Percentiles rank a stretch among this genome's conserved stretches.
These are phyloP conservation scores for Fusarium vanettenii DNA, from an alignment of 2,329 filamentous ascomycete species.

Conservation along the genomic window DNA sequence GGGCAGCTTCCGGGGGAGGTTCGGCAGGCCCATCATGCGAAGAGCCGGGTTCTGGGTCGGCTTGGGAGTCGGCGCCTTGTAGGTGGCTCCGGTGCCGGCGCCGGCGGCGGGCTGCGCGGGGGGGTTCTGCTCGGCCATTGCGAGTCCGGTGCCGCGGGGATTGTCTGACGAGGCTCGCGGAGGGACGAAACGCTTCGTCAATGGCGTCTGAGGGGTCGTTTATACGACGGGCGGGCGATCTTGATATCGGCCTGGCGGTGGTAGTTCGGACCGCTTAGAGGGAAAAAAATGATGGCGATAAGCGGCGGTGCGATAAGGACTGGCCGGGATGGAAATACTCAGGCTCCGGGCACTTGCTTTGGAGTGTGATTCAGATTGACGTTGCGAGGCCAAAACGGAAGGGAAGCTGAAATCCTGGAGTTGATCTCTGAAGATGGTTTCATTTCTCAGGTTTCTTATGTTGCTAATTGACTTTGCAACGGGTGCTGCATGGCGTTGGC, in stretches of 20 bases:
- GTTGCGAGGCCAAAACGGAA: neutral
- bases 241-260: constrained; percentile 19
- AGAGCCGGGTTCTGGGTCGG: constrained; percentile 75
- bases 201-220: constrained; percentile 7
- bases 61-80: constrained; percentile 54
- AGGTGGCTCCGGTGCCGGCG: constrained; percentile 40
- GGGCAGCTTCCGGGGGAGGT: constrained; percentile 84
- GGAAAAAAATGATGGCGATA: constrained; percentile 40
- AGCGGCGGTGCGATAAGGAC: constrained; percentile 37
- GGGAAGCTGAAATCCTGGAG: neutral
- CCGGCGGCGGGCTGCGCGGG: constrained; percentile 42
- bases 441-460: neutral
- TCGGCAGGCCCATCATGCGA: constrained; percentile 86
- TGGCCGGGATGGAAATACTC: constrained; percentile 43
- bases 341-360: constrained; percentile 19
- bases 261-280: constrained; percentile 18
- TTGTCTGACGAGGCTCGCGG: neutral
- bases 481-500: neutral
- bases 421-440: neutral
- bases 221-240: constrained; percentile 17
- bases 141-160: neutral
- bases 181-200: neutral
- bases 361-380: neutral
- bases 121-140: constrained; percentile 41
- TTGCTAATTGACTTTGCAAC: neutral